Base-by-base conservation (phyloP, 129 eudicot genomes). In the Centaurea solstitialis region DNA sequence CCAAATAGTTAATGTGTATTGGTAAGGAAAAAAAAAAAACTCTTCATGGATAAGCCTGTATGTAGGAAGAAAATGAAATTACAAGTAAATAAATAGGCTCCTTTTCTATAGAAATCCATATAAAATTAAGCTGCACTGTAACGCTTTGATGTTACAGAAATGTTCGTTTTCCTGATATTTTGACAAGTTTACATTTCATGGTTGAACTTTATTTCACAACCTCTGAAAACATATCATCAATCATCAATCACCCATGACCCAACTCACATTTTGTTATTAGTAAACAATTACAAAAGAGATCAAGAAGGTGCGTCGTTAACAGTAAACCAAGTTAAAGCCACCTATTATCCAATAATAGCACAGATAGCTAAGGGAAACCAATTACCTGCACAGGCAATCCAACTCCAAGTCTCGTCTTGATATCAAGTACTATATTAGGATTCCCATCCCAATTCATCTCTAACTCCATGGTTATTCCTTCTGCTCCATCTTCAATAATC, bases 381-480 rank as follows among this genome's bases (percentile, higher is more conserved):
- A 59, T 82, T 77, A 94, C 98, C 97, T 94, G 97, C 75, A 94
- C 98, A 77, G 98, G 98, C 59, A 94, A 86, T 83, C 87, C 96
- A 65, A 94, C 94, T 18, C 98, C 98, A 73, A 94, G 88, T 75
- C 91, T 83, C 68, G 98, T 94, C 88, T 89, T 89, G 59, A 94
- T 90, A 86, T 90, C 98, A 79, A 94, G 98, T 76, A 94, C 73
- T 76, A 94, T 94, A 83, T 85, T 94, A 40, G 97, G 98, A 79
- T 94, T 94, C 18, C 98, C 98, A 83, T 94, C 98, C 98, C 98
- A 94, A 72, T 94, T 87, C 98, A 94, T 94, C 85, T 94, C 97
- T 66, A 94, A 59, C 80, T 94, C 99, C 99, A 94, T 92, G 43
- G 99, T 94, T 82, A 94, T 88, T 77, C 98, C 98, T 71, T 89